Evolutionary conservation across 2,329 filamentous ascomycete genomes (phyloP).

Genomic region (Botrytis pseudocinerea): DNA sequence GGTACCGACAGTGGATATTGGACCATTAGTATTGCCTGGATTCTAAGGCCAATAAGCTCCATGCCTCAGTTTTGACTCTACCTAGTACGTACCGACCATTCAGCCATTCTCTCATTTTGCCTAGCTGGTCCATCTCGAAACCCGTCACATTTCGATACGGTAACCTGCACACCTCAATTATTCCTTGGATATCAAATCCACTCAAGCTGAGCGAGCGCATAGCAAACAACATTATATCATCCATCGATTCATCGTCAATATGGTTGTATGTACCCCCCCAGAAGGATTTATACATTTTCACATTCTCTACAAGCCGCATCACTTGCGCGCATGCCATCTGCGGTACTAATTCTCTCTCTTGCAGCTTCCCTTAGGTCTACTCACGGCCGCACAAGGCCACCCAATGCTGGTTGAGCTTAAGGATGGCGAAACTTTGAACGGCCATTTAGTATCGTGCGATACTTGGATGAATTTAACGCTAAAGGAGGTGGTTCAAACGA

Average conservation of each 20-base stretch:
- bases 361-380: conserved; percentile 73
- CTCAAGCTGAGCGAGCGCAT: conserved; percentile 1
- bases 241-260: neutral
- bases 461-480: conserved; percentile 99
- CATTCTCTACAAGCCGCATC: neutral
- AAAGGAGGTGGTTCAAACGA: conserved; percentile 96
- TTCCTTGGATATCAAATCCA: conserved; percentile 13
- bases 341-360: neutral
- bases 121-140: neutral
- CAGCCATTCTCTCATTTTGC: neutral
- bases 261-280: conserved; percentile 17
- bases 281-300: neutral
- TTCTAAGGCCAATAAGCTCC: neutral
- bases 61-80: too few species aligned
- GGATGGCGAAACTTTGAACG: conserved; percentile 96
- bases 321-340: neutral
- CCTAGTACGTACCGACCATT: neutral
- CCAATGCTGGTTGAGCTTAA: conserved; percentile 98
- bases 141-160: conserved; percentile 13
- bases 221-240: conserved; percentile 10
- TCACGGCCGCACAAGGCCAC: conserved; percentile 95
- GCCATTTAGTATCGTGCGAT: conserved; percentile 93
- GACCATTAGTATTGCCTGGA: neutral
- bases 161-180: neutral
- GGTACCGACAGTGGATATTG: neutral